Conservation (phyloP, 805 yeast species). For the Nakazawaea wickerhamii region DNA sequence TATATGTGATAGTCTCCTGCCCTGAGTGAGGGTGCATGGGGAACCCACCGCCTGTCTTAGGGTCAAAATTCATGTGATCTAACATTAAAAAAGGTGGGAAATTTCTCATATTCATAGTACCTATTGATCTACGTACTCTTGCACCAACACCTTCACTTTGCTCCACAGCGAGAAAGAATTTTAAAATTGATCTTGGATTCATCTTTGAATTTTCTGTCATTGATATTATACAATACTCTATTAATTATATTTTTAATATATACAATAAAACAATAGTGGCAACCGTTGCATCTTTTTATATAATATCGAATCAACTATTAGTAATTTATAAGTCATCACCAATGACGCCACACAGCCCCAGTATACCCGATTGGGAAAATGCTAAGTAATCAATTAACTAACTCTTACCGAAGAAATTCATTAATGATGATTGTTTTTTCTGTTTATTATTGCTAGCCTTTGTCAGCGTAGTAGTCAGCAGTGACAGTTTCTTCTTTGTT, state of each 20-base stretch:
- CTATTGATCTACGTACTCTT: conserved; percentile 74
- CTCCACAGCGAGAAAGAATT: conserved; percentile 53
- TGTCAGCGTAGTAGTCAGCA: conserved; percentile 4
- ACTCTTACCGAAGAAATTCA: conserved; percentile 44
- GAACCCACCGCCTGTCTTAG: conserved; percentile 73
- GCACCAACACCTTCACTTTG: conserved; percentile 91
- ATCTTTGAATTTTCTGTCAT: conserved; percentile 7
- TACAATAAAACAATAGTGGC: too few species aligned
- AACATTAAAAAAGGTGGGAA: conserved; percentile 79
- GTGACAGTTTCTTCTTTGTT: conserved; percentile 19
- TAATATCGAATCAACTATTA: conserved; percentile 1
- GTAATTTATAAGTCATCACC: conserved; percentile 11
- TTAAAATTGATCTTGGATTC: conserved; percentile 39
- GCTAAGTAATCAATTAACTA: conserved; percentile 1
- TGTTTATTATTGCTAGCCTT: conserved; percentile 19
- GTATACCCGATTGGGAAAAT: not conserved
- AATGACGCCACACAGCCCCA: not conserved
- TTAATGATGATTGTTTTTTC: conserved; percentile 38
- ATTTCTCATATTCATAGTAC: conserved; percentile 59
- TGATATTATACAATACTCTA: too few species aligned
- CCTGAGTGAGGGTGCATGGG: conserved; percentile 85
- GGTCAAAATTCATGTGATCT: conserved; percentile 66
- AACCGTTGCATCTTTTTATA: too few species aligned
- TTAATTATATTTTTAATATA: too few species aligned
- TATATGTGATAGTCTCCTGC: conserved; percentile 71